Evolutionary conservation across 345 rosid species (phyloP).

Genomic region (Acer negundo): DNA sequence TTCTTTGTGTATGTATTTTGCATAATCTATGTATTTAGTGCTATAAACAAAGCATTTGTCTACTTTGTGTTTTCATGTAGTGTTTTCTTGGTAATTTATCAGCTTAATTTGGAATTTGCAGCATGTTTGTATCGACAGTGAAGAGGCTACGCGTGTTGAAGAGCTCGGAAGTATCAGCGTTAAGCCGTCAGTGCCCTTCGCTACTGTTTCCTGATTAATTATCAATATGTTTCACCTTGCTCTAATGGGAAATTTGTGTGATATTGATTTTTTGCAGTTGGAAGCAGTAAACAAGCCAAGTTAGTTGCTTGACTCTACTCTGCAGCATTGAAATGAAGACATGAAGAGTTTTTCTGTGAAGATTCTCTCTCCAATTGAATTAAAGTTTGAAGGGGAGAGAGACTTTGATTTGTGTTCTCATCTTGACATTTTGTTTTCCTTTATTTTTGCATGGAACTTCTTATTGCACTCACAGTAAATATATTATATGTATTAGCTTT

Average conservation of each 20-base stretch:
- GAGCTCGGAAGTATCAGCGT: conserved; percentile 65
- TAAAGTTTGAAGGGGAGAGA: conserved; percentile 22
- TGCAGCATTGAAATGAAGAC: conserved; percentile 7
- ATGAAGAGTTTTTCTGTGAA: conserved; percentile 21
- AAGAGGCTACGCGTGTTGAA: conserved; percentile 91
- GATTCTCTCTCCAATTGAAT: conserved; percentile 21
- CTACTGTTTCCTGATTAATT: neutral
- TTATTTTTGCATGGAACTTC: conserved; percentile 25
- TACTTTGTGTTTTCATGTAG: neutral
- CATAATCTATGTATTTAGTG: neutral
- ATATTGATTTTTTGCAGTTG: conserved; percentile 34
- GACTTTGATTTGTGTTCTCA: conserved; percentile 16
- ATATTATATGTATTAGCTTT: conserved; percentile 9
- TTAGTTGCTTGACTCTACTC: conserved; percentile 10
- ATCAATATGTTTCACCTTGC: neutral
- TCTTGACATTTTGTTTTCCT: conserved; percentile 26
- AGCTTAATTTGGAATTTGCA: conserved; percentile 27
- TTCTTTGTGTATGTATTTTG: neutral
- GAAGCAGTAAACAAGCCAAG: conserved; percentile 44
- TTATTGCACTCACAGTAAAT: conserved; percentile 27
- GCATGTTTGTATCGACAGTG: conserved; percentile 91
- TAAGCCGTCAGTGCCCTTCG: conserved; percentile 38
- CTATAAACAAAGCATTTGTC: neutral
- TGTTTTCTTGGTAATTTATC: neutral
- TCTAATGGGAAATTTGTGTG: conserved; percentile 3